Conservation (phyloP, 164 flowering plant species). For the Buxus sempervirens region DNA sequence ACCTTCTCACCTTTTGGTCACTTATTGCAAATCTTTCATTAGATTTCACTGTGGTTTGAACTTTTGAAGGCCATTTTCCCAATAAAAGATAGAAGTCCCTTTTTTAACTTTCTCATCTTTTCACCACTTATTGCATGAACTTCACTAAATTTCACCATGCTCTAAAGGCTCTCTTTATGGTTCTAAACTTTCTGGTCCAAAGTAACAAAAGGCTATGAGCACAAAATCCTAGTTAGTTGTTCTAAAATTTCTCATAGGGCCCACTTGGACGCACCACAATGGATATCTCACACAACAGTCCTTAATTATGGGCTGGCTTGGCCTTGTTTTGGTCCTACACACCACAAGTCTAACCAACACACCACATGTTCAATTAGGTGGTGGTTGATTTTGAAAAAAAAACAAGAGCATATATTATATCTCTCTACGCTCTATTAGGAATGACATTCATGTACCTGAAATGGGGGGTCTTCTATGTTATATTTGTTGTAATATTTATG, state of each 20-base stretch:
- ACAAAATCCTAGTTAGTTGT: background rate
- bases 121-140: background rate
- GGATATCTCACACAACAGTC: background rate
- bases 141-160: background rate
- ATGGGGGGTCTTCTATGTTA: too few species aligned
- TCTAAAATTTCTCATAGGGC: background rate
- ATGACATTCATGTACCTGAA: too few species aligned
- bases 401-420: slow-evolving; percentile 14
- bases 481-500: too few species aligned
- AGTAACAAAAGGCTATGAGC: background rate
- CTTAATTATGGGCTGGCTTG: slow-evolving; percentile 7
- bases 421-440: too few species aligned
- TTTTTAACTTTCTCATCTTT: slow-evolving; percentile 4
- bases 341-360: slow-evolving; percentile 11
- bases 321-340: slow-evolving; percentile 14
- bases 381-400: background rate
- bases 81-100: too few species aligned
- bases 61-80: too few species aligned
- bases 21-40: too few species aligned
- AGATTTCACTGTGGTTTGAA: too few species aligned
- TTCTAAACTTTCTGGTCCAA: background rate
- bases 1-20: too few species aligned
- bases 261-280: background rate
- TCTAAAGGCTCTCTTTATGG: background rate
- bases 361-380: slow-evolving; percentile 18